A percentile compares a stretch with the other conserved stretches of the same genome.
These are phyloP conservation scores for Ceriops decandra DNA, from an alignment of 345 rosid genomes.

Conservation along the genomic window DNA sequence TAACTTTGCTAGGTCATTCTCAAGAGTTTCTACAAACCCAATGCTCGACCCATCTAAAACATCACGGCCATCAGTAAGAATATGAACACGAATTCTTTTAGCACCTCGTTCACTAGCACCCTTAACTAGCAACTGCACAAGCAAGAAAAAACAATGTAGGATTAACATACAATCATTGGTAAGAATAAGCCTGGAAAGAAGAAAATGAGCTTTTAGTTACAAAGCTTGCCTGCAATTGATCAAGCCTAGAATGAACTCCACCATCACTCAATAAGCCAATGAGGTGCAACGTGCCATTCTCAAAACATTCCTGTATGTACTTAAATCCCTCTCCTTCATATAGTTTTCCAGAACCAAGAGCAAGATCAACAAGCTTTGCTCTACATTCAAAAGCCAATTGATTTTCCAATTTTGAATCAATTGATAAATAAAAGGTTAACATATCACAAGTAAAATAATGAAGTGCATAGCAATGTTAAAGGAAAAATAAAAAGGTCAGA, in stretches of 20 bases:
- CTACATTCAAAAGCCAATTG: slow-evolving; percentile 35
- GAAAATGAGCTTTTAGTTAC: not conserved
- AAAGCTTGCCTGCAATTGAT: slow-evolving; percentile 67
- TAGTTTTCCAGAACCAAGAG: slow-evolving; percentile 90
- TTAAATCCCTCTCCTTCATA: slow-evolving; percentile 82
- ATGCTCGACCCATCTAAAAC: slow-evolving; percentile 92
- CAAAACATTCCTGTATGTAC: slow-evolving; percentile 58
- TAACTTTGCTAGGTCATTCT: slow-evolving; percentile 53
- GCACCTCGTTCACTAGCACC: slow-evolving; percentile 86
- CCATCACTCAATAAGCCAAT: slow-evolving; percentile 95
- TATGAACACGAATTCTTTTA: slow-evolving; percentile 81
- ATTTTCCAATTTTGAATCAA: not conserved
- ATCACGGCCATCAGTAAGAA: slow-evolving; percentile 97
- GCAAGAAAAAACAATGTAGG: not conserved
- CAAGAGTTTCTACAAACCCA: slow-evolving; percentile 79
- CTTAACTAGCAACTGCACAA: slow-evolving; percentile 68
- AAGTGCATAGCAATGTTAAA: not conserved
- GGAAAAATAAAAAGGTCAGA: too few species aligned
- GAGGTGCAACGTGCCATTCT: slow-evolving; percentile 63
- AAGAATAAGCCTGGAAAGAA: not conserved
- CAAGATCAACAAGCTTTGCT: slow-evolving; percentile 88
- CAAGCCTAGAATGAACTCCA: slow-evolving; percentile 94
- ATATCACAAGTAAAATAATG: not conserved
- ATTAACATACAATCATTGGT: not conserved
- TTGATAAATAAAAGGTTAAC: not conserved